Conservation (phyloP, 805 yeast species). For the Candida patagonica region DNA sequence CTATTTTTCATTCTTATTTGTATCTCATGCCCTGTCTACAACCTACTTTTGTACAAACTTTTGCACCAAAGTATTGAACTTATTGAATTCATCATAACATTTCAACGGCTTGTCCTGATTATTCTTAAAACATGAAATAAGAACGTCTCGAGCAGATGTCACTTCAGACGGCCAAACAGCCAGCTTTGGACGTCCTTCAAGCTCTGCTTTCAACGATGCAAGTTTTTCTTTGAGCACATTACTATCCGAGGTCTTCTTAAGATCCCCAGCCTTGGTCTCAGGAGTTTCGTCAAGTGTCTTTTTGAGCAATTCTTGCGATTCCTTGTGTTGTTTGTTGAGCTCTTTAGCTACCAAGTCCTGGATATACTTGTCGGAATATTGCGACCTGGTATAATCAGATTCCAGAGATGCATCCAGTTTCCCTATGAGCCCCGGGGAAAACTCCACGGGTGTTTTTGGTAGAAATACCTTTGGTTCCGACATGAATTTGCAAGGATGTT, state of each 20-base stretch:
- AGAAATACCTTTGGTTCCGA: constrained; percentile 21
- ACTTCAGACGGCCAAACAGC: constrained; percentile 24
- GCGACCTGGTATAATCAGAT: constrained; percentile 30
- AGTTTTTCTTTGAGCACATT: constrained; percentile 21
- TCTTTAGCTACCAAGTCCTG: constrained; percentile 29
- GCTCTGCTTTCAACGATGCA: constrained; percentile 22
- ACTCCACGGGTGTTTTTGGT: constrained; percentile 26
- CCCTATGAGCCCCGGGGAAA: constrained; percentile 24
- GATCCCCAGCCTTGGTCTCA: not conserved
- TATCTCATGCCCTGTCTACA: too few relatives aligned
- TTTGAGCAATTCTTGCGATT: constrained; percentile 22
- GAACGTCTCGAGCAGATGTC: constrained; percentile 20
- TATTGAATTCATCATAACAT: constrained; percentile 26
- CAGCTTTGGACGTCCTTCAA: constrained; percentile 24
- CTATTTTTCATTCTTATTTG: too few relatives aligned
- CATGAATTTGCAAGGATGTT: not conserved
- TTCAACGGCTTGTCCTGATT: constrained; percentile 25
- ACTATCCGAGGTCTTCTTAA: constrained; percentile 9
- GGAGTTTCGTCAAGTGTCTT: constrained; percentile 12
- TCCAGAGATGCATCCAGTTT: constrained; percentile 26
- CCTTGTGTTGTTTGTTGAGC: constrained; percentile 23
- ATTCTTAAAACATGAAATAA: constrained; percentile 23
- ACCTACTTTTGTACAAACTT: not conserved
- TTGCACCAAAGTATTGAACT: constrained; percentile 15
- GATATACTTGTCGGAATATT: constrained; percentile 25